phyloP scores from a whole-genome alignment of 2,329 filamentous ascomycete genomes.

The Calonectria pseudoturangicola region DNA sequence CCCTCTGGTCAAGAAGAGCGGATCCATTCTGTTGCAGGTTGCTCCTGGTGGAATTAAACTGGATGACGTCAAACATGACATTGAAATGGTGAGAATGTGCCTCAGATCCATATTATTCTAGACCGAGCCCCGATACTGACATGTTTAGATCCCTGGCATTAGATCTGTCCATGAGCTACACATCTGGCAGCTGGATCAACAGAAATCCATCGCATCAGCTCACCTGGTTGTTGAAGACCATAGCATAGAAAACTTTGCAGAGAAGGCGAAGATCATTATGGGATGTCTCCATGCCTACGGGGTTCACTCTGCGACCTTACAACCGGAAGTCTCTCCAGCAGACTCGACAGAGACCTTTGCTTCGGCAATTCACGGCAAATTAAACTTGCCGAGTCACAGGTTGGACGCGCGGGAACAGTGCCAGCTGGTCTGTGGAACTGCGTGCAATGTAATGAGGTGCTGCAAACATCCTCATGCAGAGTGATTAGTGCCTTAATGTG shows the following conservation, averaged over 20 bases:
- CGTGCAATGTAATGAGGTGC: constrained; percentile 72
- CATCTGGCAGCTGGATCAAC: constrained; percentile 83
- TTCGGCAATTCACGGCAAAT: constrained; percentile 37
- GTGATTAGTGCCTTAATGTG: constrained; percentile 45
- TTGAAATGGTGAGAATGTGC: constrained; percentile 72
- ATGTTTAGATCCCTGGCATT: constrained; percentile 76
- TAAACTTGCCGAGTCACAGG: constrained; percentile 37
- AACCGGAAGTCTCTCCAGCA: constrained; percentile 72
- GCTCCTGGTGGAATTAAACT: constrained; percentile 76
- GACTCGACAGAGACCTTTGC: constrained; percentile 40
- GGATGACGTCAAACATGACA: constrained; percentile 79
- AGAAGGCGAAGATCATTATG: constrained; percentile 76
- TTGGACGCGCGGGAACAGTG: constrained; percentile 61
- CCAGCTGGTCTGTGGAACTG: constrained; percentile 70
- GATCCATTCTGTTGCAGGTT: constrained; percentile 80
- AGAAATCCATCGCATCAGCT: constrained; percentile 80
- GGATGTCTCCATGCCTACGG: constrained; percentile 85
- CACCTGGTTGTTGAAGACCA: constrained; percentile 79
- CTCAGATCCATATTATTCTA: too few relatives aligned
- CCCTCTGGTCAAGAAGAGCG: constrained; percentile 77
- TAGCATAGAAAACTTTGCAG: constrained; percentile 74
- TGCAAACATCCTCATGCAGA: constrained; percentile 58
- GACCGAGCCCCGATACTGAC: constrained; percentile 40
- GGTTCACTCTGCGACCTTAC: constrained; percentile 82
- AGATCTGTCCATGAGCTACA: constrained; percentile 82